Evolutionary conservation across 495 filamentous ascomycete genomes (phyloP).

Genomic region (Paragyromitra xinjiangensis): DNA sequence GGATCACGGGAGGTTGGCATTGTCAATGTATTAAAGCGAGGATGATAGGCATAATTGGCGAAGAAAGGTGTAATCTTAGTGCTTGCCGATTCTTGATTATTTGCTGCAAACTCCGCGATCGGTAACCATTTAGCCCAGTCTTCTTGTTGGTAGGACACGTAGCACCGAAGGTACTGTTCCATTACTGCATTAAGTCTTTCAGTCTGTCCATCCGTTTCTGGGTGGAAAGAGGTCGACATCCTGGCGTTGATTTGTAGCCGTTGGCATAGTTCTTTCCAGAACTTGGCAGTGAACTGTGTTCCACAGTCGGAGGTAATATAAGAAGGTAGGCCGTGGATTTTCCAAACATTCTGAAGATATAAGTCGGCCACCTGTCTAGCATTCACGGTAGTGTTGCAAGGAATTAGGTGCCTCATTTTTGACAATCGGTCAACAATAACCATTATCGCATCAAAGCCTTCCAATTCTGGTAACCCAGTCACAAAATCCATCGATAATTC

Average conservation of each 20-base stretch:
- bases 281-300: slow-evolving; percentile 12
- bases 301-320: slow-evolving; percentile 36
- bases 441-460: slow-evolving; percentile 22
- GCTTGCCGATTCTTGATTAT: background rate
- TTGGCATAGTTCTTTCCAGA: slow-evolving; percentile 1
- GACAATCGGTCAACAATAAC: slow-evolving; percentile 51
- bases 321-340: background rate
- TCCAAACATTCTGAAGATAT: no score
- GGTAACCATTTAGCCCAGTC: background rate
- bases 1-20: background rate
- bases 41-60: background rate
- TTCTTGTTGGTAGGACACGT: background rate
- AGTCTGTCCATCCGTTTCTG: background rate
- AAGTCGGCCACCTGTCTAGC: no score
- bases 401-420: slow-evolving; percentile 30
- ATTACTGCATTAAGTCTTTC: background rate
- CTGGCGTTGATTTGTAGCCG: no score
- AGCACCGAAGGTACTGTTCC: background rate
- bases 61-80: background rate
- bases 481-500: no score
- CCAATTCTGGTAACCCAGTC: no score
- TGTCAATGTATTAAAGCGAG: background rate
- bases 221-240: background rate
- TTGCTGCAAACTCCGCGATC: background rate
- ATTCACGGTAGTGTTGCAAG: no score